phyloP scores from a whole-genome alignment of 2,329 filamentous ascomycete genomes.

The Diaporthe longicolla region DNA sequence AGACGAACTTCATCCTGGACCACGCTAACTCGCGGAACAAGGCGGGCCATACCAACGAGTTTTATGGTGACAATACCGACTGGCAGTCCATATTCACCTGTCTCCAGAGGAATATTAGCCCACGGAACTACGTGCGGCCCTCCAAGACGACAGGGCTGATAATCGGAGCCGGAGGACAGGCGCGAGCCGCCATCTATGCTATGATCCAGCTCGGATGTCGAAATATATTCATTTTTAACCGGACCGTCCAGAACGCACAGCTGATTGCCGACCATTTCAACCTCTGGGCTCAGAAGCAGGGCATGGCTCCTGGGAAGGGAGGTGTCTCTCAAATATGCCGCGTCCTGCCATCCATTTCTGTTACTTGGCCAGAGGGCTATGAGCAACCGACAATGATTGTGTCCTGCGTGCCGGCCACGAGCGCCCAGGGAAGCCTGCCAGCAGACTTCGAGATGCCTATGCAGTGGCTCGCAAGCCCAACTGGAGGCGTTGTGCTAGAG shows the following conservation, averaged over 20 bases:
- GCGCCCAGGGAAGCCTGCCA: constrained; percentile 70
- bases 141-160: constrained; percentile 68
- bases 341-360: constrained; percentile 70
- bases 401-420: constrained; percentile 78
- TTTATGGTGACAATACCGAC: constrained; percentile 71
- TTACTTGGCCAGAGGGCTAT: constrained; percentile 74
- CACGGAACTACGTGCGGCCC: constrained; percentile 72
- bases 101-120: constrained; percentile 77
- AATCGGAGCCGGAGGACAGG: constrained; percentile 79
- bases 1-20: constrained; percentile 63
- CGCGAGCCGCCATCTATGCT: constrained; percentile 80
- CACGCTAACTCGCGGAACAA: constrained; percentile 72
- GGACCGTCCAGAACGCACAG: constrained; percentile 72
- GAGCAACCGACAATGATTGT: constrained; percentile 78
- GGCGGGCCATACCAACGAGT: constrained; percentile 71
- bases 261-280: constrained; percentile 78
- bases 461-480: constrained; percentile 78
- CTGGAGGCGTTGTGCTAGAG: constrained; percentile 81
- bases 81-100: constrained; percentile 64
- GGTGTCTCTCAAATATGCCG: constrained; percentile 57
- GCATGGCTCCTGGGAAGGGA: constrained; percentile 53
- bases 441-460: constrained; percentile 79
- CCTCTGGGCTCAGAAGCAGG: constrained; percentile 57
- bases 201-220: constrained; percentile 80
- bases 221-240: constrained; percentile 80